A percentile compares a stretch with the other conserved stretches of the same genome.
Evolutionary conservation across 75 land plant species (phyloP).

Genomic region (Azolla pinnata): DNA sequence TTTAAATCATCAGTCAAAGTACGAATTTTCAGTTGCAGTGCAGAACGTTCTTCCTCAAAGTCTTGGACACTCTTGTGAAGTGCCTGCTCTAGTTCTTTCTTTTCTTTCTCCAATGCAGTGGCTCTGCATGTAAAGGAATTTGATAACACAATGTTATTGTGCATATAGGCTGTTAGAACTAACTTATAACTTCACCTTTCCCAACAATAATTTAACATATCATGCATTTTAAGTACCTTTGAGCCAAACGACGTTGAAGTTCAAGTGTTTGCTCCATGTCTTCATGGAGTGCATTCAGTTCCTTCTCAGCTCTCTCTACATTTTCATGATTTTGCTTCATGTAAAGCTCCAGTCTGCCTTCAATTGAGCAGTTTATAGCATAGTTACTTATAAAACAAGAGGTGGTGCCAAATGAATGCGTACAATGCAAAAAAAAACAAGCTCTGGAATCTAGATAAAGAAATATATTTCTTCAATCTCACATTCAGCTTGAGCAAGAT

Average conservation of each 20-base stretch:
- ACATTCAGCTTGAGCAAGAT: too few relatives aligned
- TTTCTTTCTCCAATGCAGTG: conserved; percentile 31
- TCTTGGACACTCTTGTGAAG: conserved; percentile 20
- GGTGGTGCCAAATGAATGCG: neutral
- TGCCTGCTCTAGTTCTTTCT: conserved; percentile 27
- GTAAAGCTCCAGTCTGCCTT: conserved; percentile 38
- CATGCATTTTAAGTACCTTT: conserved; percentile 16
- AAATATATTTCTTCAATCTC: too few relatives aligned
- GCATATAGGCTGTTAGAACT: too few relatives aligned
- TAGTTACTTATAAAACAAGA: neutral
- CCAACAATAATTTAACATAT: neutral
- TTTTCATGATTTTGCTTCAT: conserved; percentile 43
- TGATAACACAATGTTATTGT: too few relatives aligned
- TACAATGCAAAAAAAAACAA: neutral
- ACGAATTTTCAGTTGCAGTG: conserved; percentile 17
- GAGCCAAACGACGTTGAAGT: conserved; percentile 33
- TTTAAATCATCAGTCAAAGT: conserved; percentile 19
- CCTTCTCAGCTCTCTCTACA: conserved; percentile 35
- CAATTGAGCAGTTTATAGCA: conserved; percentile 1
- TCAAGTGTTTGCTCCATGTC: conserved; percentile 42
- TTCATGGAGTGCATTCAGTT: conserved; percentile 32
- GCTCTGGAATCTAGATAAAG: neutral
- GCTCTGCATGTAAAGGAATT: conserved; percentile 31
- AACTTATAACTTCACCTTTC: too few relatives aligned
- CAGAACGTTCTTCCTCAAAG: conserved; percentile 20